These are phyloP conservation scores for Lactarius sanguifluus DNA, from an alignment of 768 basidiomycete species.

Conservation along the genomic window DNA sequence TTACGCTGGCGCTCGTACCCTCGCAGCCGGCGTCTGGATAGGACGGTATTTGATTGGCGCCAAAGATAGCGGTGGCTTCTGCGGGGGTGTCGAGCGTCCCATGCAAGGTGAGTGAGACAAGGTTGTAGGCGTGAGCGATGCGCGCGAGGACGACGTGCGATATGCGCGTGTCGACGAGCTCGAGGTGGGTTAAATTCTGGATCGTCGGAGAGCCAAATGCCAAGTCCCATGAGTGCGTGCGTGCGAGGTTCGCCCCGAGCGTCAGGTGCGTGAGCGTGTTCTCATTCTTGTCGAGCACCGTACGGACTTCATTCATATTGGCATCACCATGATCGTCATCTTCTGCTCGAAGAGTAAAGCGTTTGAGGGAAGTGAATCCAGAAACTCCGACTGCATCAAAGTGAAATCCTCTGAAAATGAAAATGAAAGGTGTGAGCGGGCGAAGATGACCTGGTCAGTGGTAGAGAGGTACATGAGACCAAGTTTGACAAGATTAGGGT, in stretches of 20 bases:
- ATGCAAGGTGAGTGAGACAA: conserved; percentile 63
- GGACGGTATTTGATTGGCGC: conserved; percentile 59
- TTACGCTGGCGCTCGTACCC: not conserved
- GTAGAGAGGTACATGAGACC: conserved; percentile 52
- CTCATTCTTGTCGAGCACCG: conserved; percentile 60
- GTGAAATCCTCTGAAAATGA: conserved; percentile 56
- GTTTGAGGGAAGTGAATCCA: conserved; percentile 56
- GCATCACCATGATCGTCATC: conserved; percentile 66
- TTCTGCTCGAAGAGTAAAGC: conserved; percentile 67
- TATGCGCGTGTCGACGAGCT: conserved; percentile 69
- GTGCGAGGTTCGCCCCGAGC: conserved; percentile 66
- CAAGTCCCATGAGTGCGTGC: conserved; percentile 65
- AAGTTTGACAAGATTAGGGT: conserved; percentile 53
- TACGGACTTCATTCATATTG: conserved; percentile 65
- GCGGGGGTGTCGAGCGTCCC: conserved; percentile 62
- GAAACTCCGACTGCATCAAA: conserved; percentile 71
- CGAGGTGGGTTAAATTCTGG: conserved; percentile 64
- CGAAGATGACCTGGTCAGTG: not conserved
- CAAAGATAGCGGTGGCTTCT: conserved; percentile 59
- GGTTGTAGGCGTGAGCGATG: conserved; percentile 59
- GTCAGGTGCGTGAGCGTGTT: conserved; percentile 58
- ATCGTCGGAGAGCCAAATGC: conserved; percentile 64
- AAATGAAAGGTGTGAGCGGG: not conserved
- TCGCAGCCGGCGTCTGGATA: conserved; percentile 30
- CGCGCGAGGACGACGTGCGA: conserved; percentile 61